These are phyloP conservation scores for Capsella rubella DNA, from an alignment of 441 rosid species.

Conservation along the genomic window DNA sequence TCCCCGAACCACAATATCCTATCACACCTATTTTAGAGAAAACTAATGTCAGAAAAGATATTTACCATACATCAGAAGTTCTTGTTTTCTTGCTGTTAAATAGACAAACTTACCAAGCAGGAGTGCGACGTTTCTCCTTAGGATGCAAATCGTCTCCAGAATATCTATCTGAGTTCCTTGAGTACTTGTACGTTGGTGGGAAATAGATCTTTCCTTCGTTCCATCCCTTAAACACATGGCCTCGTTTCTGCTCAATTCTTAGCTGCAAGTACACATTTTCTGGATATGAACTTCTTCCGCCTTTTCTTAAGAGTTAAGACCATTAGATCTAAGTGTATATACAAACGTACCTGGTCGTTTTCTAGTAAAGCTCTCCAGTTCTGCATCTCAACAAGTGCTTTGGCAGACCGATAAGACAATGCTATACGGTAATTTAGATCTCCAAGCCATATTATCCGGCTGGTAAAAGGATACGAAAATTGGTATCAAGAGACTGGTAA, in stretches of 20 bases:
- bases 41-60: slow-evolving; percentile 40
- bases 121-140: slow-evolving; percentile 94
- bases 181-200: slow-evolving; percentile 97
- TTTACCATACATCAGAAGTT: neutral
- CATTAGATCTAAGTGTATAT: slow-evolving; percentile 2
- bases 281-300: slow-evolving; percentile 1
- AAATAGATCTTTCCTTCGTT: slow-evolving; percentile 94
- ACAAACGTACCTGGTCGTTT: slow-evolving; percentile 81
- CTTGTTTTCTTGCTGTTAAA: slow-evolving; percentile 15
- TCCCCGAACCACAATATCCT: slow-evolving; percentile 95
- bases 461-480: slow-evolving; percentile 40
- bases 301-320: slow-evolving; percentile 8
- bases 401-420: slow-evolving; percentile 90
- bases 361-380: slow-evolving; percentile 95
- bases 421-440: slow-evolving; percentile 95
- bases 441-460: slow-evolving; percentile 96
- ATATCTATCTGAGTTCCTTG: slow-evolving; percentile 91
- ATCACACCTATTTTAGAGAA: slow-evolving; percentile 72
- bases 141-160: slow-evolving; percentile 92
- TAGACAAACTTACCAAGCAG: slow-evolving; percentile 76
- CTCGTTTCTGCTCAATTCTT: slow-evolving; percentile 86
- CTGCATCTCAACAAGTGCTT: slow-evolving; percentile 99
- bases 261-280: slow-evolving; percentile 57
- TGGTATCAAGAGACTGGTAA: slow-evolving; percentile 8
- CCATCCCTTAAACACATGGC: slow-evolving; percentile 90